Conservation (phyloP, 352 stramenopile species). For the Pythium periplocum region DNA sequence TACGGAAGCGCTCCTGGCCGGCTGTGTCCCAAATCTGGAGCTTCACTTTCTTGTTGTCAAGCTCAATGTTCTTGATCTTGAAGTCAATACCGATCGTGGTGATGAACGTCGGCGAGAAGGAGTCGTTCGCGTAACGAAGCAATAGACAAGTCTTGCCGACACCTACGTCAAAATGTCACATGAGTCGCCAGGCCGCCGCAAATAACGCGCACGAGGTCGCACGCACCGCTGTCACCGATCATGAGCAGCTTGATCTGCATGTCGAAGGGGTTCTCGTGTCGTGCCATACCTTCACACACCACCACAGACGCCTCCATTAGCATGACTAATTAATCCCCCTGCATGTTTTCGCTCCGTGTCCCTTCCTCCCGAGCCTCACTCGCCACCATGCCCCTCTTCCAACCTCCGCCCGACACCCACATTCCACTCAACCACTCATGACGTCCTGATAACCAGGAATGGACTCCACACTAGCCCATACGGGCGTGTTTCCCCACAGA, state of each 20-base stretch:
- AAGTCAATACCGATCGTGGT: slow-evolving; percentile 89
- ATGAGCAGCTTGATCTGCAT: slow-evolving; percentile 98
- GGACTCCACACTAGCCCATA: too few relatives aligned
- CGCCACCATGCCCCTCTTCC: too few relatives aligned
- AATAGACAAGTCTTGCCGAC: slow-evolving; percentile 88
- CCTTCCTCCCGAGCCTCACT: too few relatives aligned
- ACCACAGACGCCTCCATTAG: slow-evolving; percentile 3
- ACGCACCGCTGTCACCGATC: slow-evolving; percentile 94
- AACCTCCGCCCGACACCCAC: too few relatives aligned
- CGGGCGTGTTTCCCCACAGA: too few relatives aligned
- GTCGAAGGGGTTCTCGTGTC: slow-evolving; percentile 91
- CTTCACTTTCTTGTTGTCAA: slow-evolving; percentile 97
- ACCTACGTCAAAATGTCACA: slow-evolving; percentile 30
- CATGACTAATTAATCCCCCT: too few relatives aligned
- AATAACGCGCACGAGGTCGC: not conserved
- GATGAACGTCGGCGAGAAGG: slow-evolving; percentile 89
- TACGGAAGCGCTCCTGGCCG: slow-evolving; percentile 98
- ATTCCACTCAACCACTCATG: too few relatives aligned
- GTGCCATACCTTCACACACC: slow-evolving; percentile 54
- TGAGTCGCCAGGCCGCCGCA: not conserved
- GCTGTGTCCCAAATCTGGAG: slow-evolving; percentile 99
- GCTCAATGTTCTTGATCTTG: slow-evolving; percentile 91
- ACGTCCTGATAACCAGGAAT: too few relatives aligned
- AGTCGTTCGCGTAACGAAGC: slow-evolving; percentile 87
- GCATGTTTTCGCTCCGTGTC: slow-evolving; percentile 1